Evolutionary conservation across 192 early-diverging fungal species (phyloP).

Genomic region (Coemansia sp.): DNA sequence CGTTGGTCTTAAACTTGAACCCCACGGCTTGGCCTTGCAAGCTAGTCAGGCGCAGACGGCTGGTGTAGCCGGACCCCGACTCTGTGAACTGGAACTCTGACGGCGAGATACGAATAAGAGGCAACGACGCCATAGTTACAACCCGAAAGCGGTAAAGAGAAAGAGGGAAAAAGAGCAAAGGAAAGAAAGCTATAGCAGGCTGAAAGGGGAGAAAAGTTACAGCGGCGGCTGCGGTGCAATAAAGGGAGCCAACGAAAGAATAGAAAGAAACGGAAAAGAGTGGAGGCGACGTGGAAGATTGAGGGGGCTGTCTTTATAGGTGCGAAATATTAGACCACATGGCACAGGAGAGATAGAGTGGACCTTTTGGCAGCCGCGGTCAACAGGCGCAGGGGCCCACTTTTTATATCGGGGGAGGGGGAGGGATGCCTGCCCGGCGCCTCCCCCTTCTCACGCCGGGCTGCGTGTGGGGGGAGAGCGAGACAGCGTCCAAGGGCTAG

Average conservation of each 20-base stretch:
- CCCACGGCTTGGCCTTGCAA: conserved; percentile 50
- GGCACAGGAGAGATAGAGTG: not conserved
- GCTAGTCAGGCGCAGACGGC: conserved; percentile 50
- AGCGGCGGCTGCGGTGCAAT: not conserved
- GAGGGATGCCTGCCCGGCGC: not conserved
- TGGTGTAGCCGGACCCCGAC: conserved; percentile 45
- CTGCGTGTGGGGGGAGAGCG: not conserved
- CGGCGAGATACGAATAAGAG: conserved; percentile 54
- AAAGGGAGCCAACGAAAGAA: not conserved
- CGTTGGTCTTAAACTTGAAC: conserved; percentile 63
- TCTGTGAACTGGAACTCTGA: conserved; percentile 55
- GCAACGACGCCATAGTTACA: conserved; percentile 22
- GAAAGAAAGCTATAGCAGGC: not conserved
- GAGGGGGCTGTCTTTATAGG: conserved; percentile 2
- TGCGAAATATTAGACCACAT: not conserved
- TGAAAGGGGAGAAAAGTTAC: not conserved
- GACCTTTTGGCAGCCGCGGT: not conserved
- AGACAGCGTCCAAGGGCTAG: not conserved
- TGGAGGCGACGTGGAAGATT: not conserved
- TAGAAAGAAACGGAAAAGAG: not conserved
- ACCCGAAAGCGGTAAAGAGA: conserved; percentile 1
- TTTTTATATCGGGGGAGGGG: not conserved
- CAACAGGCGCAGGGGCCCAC: not conserved
- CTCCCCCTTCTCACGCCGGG: conserved; percentile 10
- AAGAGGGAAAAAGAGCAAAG: not conserved